These are phyloP conservation scores for Acacia melanoxylon DNA, from an alignment of 306 rosid species.

Conservation along the genomic window DNA sequence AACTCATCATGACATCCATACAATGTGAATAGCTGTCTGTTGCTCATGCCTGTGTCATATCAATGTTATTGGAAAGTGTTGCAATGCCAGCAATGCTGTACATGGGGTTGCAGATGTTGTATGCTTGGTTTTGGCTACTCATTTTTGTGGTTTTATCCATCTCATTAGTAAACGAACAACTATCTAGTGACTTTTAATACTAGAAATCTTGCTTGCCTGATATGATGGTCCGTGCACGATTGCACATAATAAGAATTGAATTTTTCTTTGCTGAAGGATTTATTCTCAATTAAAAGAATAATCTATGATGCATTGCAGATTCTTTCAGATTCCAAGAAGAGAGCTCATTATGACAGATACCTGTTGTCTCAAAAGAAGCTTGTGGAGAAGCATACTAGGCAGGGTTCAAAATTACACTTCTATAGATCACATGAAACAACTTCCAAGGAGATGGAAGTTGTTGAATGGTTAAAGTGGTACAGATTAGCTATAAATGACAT, in stretches of 20 bases:
- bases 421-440: slow-evolving; percentile 44
- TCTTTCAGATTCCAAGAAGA: slow-evolving; percentile 83
- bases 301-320: slow-evolving; percentile 75
- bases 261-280: slow-evolving; percentile 32
- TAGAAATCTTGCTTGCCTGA: slow-evolving; percentile 24
- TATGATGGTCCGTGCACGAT: neutral
- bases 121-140: slow-evolving; percentile 9
- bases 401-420: slow-evolving; percentile 44
- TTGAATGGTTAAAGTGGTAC: slow-evolving; percentile 92
- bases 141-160: slow-evolving; percentile 20
- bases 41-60: neutral
- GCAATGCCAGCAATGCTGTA: neutral
- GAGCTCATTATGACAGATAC: slow-evolving; percentile 76
- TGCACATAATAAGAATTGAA: slow-evolving; percentile 26
- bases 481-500: slow-evolving; percentile 69
- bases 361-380: slow-evolving; percentile 68
- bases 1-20: neutral
- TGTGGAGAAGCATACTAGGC: slow-evolving; percentile 43
- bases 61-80: neutral
- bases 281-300: slow-evolving; percentile 40
- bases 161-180: slow-evolving; percentile 16
- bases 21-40: neutral
- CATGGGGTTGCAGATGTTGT: slow-evolving; percentile 17
- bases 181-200: slow-evolving; percentile 13
- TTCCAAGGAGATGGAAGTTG: slow-evolving; percentile 82